Evolutionary conservation across 768 basidiomycete genomes (phyloP), one percentile per base, ranked within the genome.

Genomic region (Boletus eberwhitei): DNA sequence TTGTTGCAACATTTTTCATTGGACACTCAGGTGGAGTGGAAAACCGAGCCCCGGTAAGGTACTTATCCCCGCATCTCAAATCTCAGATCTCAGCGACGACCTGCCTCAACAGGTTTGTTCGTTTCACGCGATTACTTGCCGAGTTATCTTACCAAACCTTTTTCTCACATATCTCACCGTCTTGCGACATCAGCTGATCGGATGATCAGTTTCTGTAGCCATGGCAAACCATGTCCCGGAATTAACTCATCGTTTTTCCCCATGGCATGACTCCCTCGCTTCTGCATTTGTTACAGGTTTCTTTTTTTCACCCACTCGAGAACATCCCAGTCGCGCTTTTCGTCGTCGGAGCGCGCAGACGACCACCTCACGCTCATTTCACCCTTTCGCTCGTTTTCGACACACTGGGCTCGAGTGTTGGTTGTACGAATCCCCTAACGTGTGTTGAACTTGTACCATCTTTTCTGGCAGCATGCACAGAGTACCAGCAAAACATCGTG

Each of bases 351-450:
- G 50, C 48, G 12, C 54, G 49, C 52, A 62, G 39, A 48, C 61
- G 48, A 54, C 63, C 48, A 53, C 37, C 37, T 12, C 48, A 64
- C 68, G n/a, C 40, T 65, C 68, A 22, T 69, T 70, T 59, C 55
- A 26, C 19, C 39, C 32, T 31, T 43, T 52, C 64, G n/a, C 22
- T 65, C 59, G 5, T 60, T 71, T 50, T 52, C 44, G 13, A 51
- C 41, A 14, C 34, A 31, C n/a, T 50, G n/a, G 22, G 11, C 21
- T 50, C 39, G 42, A 31, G 31, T 24, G 8, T 45, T 21, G 39
- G n/a, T 21, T 49, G 46, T 51, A 52, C 47, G 40, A 45, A 31
- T 19, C 35, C 45, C 39, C 29, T 12, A 17, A 32, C 32, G 39
- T 49, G 29, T 39, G 49, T 54, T 34, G 42, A 55, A 44, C 37